Evolutionary conservation across 371 early-diverging fungal species (phyloP), one percentile per base, ranked within the genome.

Genomic region (Mortierella sp.): DNA sequence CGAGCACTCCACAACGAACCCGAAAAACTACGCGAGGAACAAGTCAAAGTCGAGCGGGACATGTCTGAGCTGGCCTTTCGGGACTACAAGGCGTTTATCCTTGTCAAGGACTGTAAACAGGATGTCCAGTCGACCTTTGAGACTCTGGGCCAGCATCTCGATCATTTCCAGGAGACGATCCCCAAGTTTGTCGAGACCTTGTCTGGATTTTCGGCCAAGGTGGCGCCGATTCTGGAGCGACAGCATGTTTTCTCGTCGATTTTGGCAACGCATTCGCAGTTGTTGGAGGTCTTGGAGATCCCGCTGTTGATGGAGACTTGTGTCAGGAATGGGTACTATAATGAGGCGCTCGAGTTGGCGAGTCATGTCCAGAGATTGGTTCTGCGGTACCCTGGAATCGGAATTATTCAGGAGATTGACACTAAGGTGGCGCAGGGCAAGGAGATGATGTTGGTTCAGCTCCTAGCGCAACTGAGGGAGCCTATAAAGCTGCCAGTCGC

Each of bases 321-420:
- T 83, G 94, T 96, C 28, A 90, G 95, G 80, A 94, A 95, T 61
- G 96, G 95, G 0, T 94, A 95, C 72, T 96, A 96, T 74, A 93
- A 95, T 48, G 97, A 97, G 75, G 97, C 96, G 0, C 93, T 97
- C 90, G 96, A 96, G 76, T 82, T 97, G 40, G 92, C 94, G n/a
- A 88, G 92, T 4, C 94, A 95, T 87, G 95, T 95, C 6, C 90
- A 92, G 8, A 88, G 95, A 13, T 82, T 96, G 59, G 81, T 88
- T 3, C 77, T 92, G 19, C 85, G 93, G 43, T 92, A 95, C 82
- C 91, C 91, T 0, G 89, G 91, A 10, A 86, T 94, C 26, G 87
- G 89, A 0, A 81, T 93, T 44, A 88, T 96, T 34, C 86, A 89
- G n/a, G 88, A 87, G 53, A 93, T 94, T 67, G 91, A 91, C 16